Evolutionary conservation across 225 moss, liverwort and hornwort genomes (phyloP), one percentile per base, ranked within the genome.

Genomic region (Straminergon stramineum): DNA sequence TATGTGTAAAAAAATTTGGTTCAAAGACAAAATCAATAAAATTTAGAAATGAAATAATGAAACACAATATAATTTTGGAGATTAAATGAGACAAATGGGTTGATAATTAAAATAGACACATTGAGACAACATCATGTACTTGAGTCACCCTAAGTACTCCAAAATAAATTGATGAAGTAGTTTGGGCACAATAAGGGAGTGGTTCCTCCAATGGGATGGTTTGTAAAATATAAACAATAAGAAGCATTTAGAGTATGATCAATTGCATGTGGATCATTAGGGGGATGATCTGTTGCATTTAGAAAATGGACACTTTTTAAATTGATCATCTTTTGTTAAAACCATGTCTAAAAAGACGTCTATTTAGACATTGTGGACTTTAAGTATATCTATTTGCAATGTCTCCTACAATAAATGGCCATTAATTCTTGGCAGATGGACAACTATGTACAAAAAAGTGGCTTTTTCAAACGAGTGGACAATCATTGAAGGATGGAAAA

Each of bases 341-440:
- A 68, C 12, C 37, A 21, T 20, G 12, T 68, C 2, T 37, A 1
- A 20, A 37, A 68, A n/a, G 13, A 17, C 0, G 0, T n/a, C 2
- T 2, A 0, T n/a, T n/a, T 4, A 4, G 7, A n/a, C 0, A 0
- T 21, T 4, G n/a, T 69, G 2, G n/a, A 69, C 6, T 0, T 11
- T 21, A 67, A 20, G 6, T 20, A 2, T 20, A 37, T 11, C 20
- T 37, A 19, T 67, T 1, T 37, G 1, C 1, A 37, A 9, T 35
- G n/a, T 22, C 13, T 9, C 1, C 13, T 3, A 13, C 4, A 23
- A 37, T n/a, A 11, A 69, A 69, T n/a, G 13, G 12, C 1, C 13
- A 69, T n/a, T 22, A 13, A n/a, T 1, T n/a, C 6, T 22, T 11
- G 1, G 2, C 0, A 1, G 7, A n/a, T 2, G 6, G 13, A 68